Evolutionary conservation across 2,329 filamentous ascomycete genomes (phyloP), one percentile per base, ranked within the genome.

Genomic region (Alternaria brassicae): DNA sequence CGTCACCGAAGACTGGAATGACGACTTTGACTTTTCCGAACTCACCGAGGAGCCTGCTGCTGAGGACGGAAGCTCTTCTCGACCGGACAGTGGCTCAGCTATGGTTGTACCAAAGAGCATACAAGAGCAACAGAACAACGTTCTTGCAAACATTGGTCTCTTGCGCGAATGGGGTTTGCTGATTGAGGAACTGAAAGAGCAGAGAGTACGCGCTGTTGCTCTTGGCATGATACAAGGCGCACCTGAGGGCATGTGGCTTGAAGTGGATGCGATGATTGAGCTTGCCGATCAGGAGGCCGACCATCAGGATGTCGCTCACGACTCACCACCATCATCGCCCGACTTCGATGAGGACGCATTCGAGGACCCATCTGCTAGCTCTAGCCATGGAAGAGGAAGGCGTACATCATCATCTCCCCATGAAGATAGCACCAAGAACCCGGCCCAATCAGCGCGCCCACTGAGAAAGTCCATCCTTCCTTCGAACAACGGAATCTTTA

Each of bases 1-100:
- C 15, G 88, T 89, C 10, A 93, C 89, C 61, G 92, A 96, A 74
- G 91, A 95, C 71, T 96, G 92, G 92, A 92, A 94, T 68, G 91
- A 93, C 63, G 92, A 96, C 74, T 95, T 96, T 68, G 91, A 94
- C 60, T 93, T 94, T 72, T 84, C 85, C 21, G 85, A 87, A 47
- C 72, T 79, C 12, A 78, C 81, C 25, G 82, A 84, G 41, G 69
- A 73, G 17, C 63, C 70, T 32, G 62, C 61, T 12, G 67, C 69
- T 27, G 71, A 72, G 32, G 75, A 70, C 23, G 67, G 68, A 23
- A 74, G 77, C 23, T 79, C 79, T 32, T 78, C 77, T 56, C 74
- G 79, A 15, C 71, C 80, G 53, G 74, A 83, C 71, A 82, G 80
- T 63, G 79, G 78, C 21, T 75, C 80, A 44, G 74, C 72, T 47